Evolutionary conservation across 371 early-diverging fungal genomes (phyloP).

Genomic region (Mortierella sp.): DNA sequence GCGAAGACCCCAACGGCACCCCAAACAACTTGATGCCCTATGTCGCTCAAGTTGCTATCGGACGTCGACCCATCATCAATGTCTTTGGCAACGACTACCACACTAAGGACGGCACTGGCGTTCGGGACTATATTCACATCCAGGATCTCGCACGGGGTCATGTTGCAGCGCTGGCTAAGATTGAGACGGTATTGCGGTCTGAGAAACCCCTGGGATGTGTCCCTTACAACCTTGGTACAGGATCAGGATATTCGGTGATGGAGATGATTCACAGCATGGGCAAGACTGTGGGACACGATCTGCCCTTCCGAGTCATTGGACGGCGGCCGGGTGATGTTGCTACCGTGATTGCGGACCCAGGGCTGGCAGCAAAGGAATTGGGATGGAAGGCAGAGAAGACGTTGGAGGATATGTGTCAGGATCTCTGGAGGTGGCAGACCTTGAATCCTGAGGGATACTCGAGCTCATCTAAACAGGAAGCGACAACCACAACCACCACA

Average conservation of each 20-base stretch:
- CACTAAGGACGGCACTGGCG: conserved; percentile 91
- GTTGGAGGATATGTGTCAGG: conserved; percentile 89
- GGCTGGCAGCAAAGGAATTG: conserved; percentile 77
- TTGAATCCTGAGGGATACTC: conserved; percentile 78
- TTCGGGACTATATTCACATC: conserved; percentile 94
- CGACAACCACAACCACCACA: background rate
- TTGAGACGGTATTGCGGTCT: conserved; percentile 47
- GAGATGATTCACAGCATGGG: conserved; percentile 89
- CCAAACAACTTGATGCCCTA: conserved; percentile 94
- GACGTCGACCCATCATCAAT: conserved; percentile 77
- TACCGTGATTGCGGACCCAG: conserved; percentile 83
- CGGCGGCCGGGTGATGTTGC: conserved; percentile 90
- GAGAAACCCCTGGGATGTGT: conserved; percentile 64
- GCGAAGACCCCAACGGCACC: conserved; percentile 87
- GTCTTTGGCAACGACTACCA: conserved; percentile 89
- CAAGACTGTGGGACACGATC: conserved; percentile 72
- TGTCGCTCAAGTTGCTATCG: conserved; percentile 84
- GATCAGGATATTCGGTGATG: conserved; percentile 87
- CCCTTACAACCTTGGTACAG: conserved; percentile 91
- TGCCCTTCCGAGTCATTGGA: conserved; percentile 75
- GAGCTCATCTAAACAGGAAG: background rate
- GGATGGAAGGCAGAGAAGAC: conserved; percentile 80
- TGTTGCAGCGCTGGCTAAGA: conserved; percentile 82
- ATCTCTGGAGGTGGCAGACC: conserved; percentile 90
- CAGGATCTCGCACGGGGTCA: conserved; percentile 91